A percentile compares a stretch with the other conserved stretches of the same genome.
Conservation (phyloP, 108 stramenopile species). For the Schizochytrium sp. region DNA sequence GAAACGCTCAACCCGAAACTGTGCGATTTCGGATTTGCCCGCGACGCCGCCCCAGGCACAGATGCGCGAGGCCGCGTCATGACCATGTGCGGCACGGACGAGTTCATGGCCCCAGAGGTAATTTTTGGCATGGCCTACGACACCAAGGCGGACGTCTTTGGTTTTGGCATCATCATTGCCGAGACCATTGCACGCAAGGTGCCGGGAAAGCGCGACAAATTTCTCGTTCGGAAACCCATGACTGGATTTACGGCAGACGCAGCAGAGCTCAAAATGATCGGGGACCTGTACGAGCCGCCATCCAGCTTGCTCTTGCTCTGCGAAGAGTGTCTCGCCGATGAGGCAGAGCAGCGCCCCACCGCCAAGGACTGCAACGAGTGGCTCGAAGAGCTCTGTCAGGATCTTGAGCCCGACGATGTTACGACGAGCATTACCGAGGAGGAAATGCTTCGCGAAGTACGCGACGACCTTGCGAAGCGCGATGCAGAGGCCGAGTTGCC, state of each 20-base stretch:
- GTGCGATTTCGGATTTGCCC: constrained; percentile 26
- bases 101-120: constrained; percentile 33
- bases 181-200: neutral
- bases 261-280: neutral
- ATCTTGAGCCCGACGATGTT: neutral
- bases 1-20: neutral
- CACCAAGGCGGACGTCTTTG: constrained; percentile 14
- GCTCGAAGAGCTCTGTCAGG: neutral
- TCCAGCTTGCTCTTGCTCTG: neutral
- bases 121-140: constrained; percentile 22
- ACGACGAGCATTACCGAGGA: neutral
- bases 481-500: neutral
- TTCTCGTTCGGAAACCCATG: neutral
- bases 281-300: neutral
- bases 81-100: constrained; percentile 32
- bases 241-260: neutral
- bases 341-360: constrained; percentile 13
- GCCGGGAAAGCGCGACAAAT: constrained; percentile 17
- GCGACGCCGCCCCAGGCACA: neutral
- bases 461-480: neutral
- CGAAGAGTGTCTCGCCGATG: constrained; percentile 21
- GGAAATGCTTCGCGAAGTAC: neutral
- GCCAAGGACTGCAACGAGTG: neutral
- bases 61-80: neutral
- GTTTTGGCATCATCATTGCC: constrained; percentile 16